Evolutionary conservation across 2,329 filamentous ascomycete species (phyloP), one percentile per base, ranked within the genome.

Genomic region (Alternaria sp.): DNA sequence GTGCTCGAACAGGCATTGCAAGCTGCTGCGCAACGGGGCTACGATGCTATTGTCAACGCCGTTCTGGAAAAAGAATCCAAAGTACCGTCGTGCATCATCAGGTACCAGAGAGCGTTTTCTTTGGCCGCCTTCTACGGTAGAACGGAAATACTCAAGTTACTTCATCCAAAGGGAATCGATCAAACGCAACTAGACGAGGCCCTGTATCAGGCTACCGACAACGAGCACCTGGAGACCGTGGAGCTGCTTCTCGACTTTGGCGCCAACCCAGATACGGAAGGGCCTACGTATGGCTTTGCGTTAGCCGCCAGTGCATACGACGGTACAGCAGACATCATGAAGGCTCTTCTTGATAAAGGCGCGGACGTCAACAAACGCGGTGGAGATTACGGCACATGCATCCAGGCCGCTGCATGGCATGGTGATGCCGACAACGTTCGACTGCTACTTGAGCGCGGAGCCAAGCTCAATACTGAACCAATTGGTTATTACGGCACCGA

Each of bases 321-420:
- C 23, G 70, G 72, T 5, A 73, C 70, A 6, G 64, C 54, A 4
- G 57, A 55, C 3, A 73, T 75, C 30, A 55, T 74, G 56, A 44
- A 61, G 43, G 62, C 62, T 1, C 63, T 75, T 4, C 59, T 75
- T 6, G 66, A 63, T 3, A 64, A 63, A 54, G 69, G 66, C 0
- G 71, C 71, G 5, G 56, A 75, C 58, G 70, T 72, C 6, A 74
- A 72, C 44, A 69, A 69, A 46, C 65, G 60, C 3, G 69, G 66
- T 6, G 71, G 70, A 5, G 63, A 67, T 6, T 73, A 74, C 50
- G 69, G 72, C 10, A 70, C 65, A 9, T 65, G 69, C 6, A 56
- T 75, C 8, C 68, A 74, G 56, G 66, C 66, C 6, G 66, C 66
- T 28, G 64, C 66, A 18, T 65, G 59, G 44, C 58, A 45, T 45